phyloP scores from a whole-genome alignment of 2,329 filamentous ascomycete genomes.

The Aspergillus clavatus region DNA sequence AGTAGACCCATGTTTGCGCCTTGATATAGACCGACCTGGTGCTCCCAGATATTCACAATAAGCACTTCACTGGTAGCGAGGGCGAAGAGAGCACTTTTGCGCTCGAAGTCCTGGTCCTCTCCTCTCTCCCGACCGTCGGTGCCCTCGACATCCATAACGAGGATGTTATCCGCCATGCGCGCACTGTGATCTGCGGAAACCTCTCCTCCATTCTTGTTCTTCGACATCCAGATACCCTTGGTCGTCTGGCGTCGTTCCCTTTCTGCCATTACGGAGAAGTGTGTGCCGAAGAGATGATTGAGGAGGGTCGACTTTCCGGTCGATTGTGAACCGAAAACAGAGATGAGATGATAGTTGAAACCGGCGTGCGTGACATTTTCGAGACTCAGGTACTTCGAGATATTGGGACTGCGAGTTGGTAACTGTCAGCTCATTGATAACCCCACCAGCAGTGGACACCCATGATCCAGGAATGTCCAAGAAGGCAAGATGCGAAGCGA shows the following conservation, averaged over 20 bases:
- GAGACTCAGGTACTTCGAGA: slow-evolving; percentile 75
- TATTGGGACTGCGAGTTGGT: slow-evolving; percentile 54
- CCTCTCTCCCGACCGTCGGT: slow-evolving; percentile 94
- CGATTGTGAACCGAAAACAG: slow-evolving; percentile 96
- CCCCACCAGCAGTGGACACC: slow-evolving; percentile 1
- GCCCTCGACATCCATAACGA: slow-evolving; percentile 99
- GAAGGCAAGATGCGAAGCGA: not conserved
- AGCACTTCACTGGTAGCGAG: slow-evolving; percentile 96
- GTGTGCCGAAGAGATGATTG: slow-evolving; percentile 90
- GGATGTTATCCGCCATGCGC: slow-evolving; percentile 91
- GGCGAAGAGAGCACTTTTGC: slow-evolving; percentile 95
- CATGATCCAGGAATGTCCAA: not conserved
- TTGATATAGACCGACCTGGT: slow-evolving; percentile 96
- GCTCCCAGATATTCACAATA: slow-evolving; percentile 99
- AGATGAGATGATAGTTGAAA: slow-evolving; percentile 99
- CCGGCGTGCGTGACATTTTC: slow-evolving; percentile 80
- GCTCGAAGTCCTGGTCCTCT: slow-evolving; percentile 97
- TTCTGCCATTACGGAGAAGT: slow-evolving; percentile 98
- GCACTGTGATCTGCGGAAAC: slow-evolving; percentile 35
- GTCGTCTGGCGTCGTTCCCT: slow-evolving; percentile 90
- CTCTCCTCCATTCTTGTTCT: slow-evolving; percentile 68
- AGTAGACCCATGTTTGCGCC: slow-evolving; percentile 97
- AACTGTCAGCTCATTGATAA: slow-evolving; percentile 9
- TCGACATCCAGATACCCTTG: slow-evolving; percentile 99
- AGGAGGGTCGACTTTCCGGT: slow-evolving; percentile 97